Percentiles rank a stretch among this genome's conserved stretches.
Conservation (phyloP, 208 protist genomes). For the Trypanosoma conorhini region DNA sequence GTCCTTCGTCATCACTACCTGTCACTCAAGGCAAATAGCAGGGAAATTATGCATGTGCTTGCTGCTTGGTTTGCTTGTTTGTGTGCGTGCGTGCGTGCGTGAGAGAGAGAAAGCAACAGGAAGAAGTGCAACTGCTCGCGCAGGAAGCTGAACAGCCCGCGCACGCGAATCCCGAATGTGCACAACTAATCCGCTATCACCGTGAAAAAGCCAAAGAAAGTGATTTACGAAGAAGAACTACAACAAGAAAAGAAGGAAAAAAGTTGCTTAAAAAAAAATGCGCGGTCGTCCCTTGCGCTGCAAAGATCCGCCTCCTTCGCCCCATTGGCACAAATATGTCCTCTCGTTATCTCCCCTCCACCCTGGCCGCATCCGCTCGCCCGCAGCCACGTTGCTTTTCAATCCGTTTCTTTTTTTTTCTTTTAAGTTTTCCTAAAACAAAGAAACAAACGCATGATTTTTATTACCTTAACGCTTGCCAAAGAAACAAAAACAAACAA, state of each 20-base stretch:
- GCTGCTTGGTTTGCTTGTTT: too few species aligned
- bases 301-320: background rate
- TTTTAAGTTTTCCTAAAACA: constrained; percentile 10
- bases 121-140: background rate
- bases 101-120: background rate
- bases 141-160: background rate
- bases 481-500: background rate
- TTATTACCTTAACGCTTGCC: too few species aligned
- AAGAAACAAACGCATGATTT: background rate
- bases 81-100: background rate
- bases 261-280: background rate
- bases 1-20: constrained; percentile 17
- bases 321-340: background rate
- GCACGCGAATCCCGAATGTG: background rate
- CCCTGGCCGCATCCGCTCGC: background rate
- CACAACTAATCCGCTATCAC: background rate
- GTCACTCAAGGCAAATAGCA: constrained; percentile 3
- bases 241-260: background rate
- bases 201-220: background rate
- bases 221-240: background rate
- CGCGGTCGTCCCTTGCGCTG: background rate
- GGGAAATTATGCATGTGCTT: constrained; percentile 12
- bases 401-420: constrained; percentile 10
- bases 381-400: background rate
- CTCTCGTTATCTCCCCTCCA: background rate